Base-by-base conservation (phyloP, 2,329 filamentous ascomycete genomes). In the Cladosporium colombiae region DNA sequence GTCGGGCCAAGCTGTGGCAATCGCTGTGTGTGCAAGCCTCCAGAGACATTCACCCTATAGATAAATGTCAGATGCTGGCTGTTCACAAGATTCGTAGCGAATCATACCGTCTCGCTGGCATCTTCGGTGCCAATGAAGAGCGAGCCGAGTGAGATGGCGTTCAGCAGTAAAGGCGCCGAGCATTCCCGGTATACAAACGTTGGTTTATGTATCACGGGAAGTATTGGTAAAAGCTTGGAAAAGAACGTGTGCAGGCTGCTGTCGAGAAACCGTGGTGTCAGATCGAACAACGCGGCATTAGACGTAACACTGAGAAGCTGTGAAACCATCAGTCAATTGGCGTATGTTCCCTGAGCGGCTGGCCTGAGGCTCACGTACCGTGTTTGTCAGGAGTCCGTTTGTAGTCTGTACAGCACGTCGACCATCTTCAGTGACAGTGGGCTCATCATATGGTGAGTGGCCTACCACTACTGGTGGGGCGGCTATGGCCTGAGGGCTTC, bases 221-320 rank as follows among this genome's bases (percentile, higher is more conserved):
- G 53, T 16, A 57, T 37, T 1, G n/a, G n/a, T 14, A 35, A 11
- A 31, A 57, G 23, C 10, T 57, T 57, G 31, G 31, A 25, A 11
- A 57, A 57, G 29, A 57, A 57, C 10, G 53, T 57, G 18, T 57
- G 53, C 11, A 57, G 5, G n/a, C 53, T 57, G 18, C 53, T 57
- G 31, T 57, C 53, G 16, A 57, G 33, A 10, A 57, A 37, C 4
- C 53, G 53, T 5, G 53, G 53, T 37, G 53, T 57, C 3, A 57
- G 53, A 21, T 57, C 53, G 16, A 57, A 57, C 11, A 57, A 10
- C 37, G 53, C 53, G 3, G 53, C 31, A 37, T 57, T 57, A 7
- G 53, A 57, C n/a, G 53, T 57, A 16, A 57, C 53, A 37, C 33
- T 57, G 0, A 57, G 53, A 37, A 57, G 53, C 53, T 57, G 18